phyloP scores from a whole-genome alignment of 116 monocot genomes.

The Dioscorea cayenensis region DNA sequence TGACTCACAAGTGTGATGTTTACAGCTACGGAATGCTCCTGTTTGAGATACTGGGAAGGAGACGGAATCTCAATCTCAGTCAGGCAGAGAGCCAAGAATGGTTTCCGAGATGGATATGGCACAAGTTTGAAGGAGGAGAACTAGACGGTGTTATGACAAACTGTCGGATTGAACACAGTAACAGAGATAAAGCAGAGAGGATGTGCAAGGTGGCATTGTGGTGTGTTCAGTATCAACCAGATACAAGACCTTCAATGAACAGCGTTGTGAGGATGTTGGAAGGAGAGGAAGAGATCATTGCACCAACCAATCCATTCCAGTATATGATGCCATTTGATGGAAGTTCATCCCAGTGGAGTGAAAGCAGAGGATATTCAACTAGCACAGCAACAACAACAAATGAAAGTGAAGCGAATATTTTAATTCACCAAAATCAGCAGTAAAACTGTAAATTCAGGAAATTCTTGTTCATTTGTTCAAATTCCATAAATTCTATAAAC shows the following conservation, averaged over 20 bases:
- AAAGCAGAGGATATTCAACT: background rate
- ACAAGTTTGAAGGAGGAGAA: slow-evolving; percentile 7
- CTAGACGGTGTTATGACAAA: background rate
- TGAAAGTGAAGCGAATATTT: background rate
- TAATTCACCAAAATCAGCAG: background rate
- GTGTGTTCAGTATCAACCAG: slow-evolving; percentile 29
- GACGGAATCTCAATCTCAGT: slow-evolving; percentile 5
- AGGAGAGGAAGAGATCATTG: slow-evolving; percentile 16
- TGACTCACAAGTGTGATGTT: slow-evolving; percentile 31
- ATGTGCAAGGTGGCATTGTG: slow-evolving; percentile 20
- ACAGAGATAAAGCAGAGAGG: slow-evolving; percentile 18
- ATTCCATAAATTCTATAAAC: background rate
- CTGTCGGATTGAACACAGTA: slow-evolving; percentile 1
- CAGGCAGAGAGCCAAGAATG: slow-evolving; percentile 12
- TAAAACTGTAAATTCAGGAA: background rate
- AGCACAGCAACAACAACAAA: background rate
- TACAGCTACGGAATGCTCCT: slow-evolving; percentile 31
- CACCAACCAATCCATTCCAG: slow-evolving; percentile 15
- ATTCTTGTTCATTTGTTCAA: background rate
- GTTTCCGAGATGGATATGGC: slow-evolving; percentile 27
- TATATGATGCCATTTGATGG: background rate
- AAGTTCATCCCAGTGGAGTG: background rate
- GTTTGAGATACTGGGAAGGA: slow-evolving; percentile 24
- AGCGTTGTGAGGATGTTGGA: slow-evolving; percentile 29
- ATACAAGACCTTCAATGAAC: slow-evolving; percentile 21